phyloP scores from a whole-genome alignment of 805 yeast genomes.

The Torulaspora maleeae region DNA sequence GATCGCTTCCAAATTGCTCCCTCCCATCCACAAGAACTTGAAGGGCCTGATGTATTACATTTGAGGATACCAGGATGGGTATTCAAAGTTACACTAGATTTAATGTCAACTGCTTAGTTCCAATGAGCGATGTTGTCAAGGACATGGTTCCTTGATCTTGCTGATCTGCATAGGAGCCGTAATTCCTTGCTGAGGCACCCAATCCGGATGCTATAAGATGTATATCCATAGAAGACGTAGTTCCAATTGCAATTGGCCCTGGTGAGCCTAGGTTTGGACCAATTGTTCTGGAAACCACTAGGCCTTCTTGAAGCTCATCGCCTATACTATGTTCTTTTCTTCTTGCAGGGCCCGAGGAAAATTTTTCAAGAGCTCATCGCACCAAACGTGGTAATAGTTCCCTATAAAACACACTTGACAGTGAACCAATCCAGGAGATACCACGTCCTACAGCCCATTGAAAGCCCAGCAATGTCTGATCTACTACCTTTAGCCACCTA shows the following conservation, averaged over 20 bases:
- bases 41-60: constrained; percentile 23
- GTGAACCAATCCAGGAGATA: not conserved
- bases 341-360: constrained; percentile 5
- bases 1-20: constrained; percentile 14
- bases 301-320: constrained; percentile 4
- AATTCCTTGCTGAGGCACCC: too few species aligned
- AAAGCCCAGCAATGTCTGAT: constrained; percentile 48
- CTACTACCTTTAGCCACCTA: constrained; percentile 82
- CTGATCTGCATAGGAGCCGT: too few species aligned
- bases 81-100: too few species aligned
- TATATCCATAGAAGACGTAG: too few species aligned
- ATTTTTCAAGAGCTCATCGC: constrained; percentile 14
- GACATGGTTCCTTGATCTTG: too few species aligned
- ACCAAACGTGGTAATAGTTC: constrained; percentile 3
- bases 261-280: too few species aligned
- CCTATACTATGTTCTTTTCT: constrained; percentile 4
- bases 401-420: not conserved
- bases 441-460: not conserved
- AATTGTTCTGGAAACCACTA: not conserved
- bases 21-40: constrained; percentile 17
- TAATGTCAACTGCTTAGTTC: not conserved
- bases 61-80: not conserved
- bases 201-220: too few species aligned
- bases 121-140: not conserved
- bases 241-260: too few species aligned